A percentile compares a stretch with the other conserved stretches of the same genome.
phyloP scores from a whole-genome alignment of 163 green algal genomes.

The Prototheca cutis region DNA sequence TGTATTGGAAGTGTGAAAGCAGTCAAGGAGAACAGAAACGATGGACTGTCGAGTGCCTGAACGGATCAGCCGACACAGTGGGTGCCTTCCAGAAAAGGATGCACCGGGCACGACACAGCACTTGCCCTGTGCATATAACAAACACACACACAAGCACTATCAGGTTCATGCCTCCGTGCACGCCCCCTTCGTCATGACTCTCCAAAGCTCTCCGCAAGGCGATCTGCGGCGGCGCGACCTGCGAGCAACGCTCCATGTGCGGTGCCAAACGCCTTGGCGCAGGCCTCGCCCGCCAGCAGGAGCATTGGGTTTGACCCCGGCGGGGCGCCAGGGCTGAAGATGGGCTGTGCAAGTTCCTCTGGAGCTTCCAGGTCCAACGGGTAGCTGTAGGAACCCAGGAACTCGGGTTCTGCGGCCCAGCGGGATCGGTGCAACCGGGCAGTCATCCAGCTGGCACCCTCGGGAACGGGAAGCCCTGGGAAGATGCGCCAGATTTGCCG shows the following conservation, averaged over 20 bases:
- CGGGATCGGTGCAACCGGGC: background rate
- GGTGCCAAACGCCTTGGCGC: background rate
- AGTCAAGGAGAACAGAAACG: too few species aligned
- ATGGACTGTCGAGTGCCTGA: too few species aligned
- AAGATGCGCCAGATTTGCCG: background rate
- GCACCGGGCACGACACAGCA: background rate
- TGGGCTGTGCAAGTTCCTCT: too few species aligned
- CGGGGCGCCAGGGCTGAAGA: too few species aligned
- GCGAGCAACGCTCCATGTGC: background rate
- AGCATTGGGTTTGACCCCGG: too few species aligned
- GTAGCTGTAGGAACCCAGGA: background rate
- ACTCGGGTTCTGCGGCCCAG: background rate
- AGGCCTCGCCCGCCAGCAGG: background rate
- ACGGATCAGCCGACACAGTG: background rate
- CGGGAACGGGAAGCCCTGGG: background rate
- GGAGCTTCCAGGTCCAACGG: too few species aligned
- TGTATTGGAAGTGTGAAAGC: too few species aligned
- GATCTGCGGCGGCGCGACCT: background rate
- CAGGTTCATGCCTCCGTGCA: background rate
- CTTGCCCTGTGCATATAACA: background rate
- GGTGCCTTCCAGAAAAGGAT: background rate
- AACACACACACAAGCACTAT: background rate
- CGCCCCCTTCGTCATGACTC: too few species aligned
- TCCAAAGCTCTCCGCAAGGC: background rate
- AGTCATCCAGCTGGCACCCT: background rate